These are phyloP conservation scores for Dujonia santamariae DNA, from an alignment of 1,139 yeast genomes.

Conservation along the genomic window DNA sequence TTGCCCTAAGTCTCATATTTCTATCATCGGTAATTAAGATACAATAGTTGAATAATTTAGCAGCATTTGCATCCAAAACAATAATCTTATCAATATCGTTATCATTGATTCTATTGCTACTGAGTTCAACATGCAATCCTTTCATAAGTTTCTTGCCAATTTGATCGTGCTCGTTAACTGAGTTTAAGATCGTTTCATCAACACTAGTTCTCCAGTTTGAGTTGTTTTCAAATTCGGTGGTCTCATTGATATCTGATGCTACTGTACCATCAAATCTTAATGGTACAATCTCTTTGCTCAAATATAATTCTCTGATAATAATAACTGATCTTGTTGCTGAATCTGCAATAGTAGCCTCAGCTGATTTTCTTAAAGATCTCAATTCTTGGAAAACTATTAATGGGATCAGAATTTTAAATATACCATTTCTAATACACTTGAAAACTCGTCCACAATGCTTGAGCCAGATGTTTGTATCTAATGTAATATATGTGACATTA, in stretches of 20 bases:
- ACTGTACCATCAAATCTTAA: conserved; percentile 55
- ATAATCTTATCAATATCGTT: conserved; percentile 6
- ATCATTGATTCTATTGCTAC: conserved; percentile 7
- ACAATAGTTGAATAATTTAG: conserved; percentile 51
- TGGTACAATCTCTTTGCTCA: conserved; percentile 50
- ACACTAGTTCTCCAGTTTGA: conserved; percentile 62
- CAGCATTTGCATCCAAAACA: conserved; percentile 30
- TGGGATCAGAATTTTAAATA: conserved; percentile 61
- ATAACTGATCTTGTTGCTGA: conserved; percentile 80
- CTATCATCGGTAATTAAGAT: conserved; percentile 70
- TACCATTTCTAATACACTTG: conserved; percentile 62
- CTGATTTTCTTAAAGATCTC: conserved; percentile 68
- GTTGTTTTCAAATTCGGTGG: conserved; percentile 60
- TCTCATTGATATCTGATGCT: conserved; percentile 54
- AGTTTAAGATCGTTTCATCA: conserved; percentile 56
- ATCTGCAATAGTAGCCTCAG: conserved; percentile 73
- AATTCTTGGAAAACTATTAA: conserved; percentile 76
- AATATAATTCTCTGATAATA: conserved; percentile 63
- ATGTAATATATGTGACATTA: conserved; percentile 55
- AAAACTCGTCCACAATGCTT: conserved; percentile 76
- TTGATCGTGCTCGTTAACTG: conserved; percentile 48
- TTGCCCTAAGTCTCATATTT: conserved; percentile 66
- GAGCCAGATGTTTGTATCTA: conserved; percentile 80
- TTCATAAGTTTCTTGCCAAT: conserved; percentile 36
- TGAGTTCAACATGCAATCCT: conserved; percentile 30